phyloP scores from a whole-genome alignment of 139 green algal genomes.

The Diplosphaera chodatii region DNA sequence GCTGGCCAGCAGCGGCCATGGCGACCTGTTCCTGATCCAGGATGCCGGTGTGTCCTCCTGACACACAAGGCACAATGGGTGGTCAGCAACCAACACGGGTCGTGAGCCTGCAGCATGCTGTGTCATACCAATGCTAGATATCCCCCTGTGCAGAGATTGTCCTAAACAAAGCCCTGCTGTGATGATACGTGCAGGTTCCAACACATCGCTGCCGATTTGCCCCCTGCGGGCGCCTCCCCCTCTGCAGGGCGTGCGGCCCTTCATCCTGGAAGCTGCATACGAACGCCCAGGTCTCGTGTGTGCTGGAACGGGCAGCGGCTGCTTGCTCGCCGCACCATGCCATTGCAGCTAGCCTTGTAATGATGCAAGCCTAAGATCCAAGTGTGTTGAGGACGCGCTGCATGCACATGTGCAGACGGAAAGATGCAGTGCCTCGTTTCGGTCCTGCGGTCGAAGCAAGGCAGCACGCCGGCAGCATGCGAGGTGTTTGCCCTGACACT shows the following conservation, averaged over 20 bases:
- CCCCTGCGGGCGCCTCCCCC: neutral
- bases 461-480: neutral
- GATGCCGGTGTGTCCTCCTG: neutral
- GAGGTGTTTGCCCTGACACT: neutral
- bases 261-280: neutral
- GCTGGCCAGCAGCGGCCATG: neutral
- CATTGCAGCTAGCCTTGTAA: no score
- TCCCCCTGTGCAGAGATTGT: no score
- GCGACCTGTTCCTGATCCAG: neutral
- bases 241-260: neutral
- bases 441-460: neutral
- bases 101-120: no score
- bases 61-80: no score
- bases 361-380: no score
- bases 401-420: neutral
- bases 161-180: no score
- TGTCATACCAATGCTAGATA: no score
- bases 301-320: no score
- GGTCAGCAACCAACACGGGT: no score
- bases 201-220: neutral
- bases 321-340: no score
- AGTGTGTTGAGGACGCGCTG: no score
- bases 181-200: no score
- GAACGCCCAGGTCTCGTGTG: neutral
- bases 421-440: neutral